Evolutionary conservation across 352 stramenopile genomes (phyloP).

Genomic region (Phytophthora lateralis): DNA sequence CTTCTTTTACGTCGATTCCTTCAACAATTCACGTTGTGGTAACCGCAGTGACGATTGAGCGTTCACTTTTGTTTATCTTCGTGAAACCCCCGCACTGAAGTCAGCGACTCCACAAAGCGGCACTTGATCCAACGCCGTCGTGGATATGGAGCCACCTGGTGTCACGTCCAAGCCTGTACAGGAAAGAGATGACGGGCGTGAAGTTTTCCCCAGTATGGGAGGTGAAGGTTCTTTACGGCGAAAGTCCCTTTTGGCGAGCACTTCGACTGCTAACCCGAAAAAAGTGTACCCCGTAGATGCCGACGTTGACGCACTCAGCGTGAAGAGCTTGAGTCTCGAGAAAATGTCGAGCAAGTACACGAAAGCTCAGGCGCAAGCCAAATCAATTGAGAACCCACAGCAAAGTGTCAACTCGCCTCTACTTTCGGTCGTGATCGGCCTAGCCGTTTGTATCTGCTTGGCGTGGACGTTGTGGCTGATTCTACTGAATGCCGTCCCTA

Average conservation of each 20-base stretch:
- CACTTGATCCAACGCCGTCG: background rate
- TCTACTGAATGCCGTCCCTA: constrained; percentile 24
- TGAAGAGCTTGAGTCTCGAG: background rate
- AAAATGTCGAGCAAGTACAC: constrained; percentile 1
- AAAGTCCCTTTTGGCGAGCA: constrained; percentile 3
- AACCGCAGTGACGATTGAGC: too few relatives aligned
- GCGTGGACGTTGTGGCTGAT: constrained; percentile 32
- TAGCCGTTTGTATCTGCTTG: constrained; percentile 15
- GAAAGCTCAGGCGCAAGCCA: background rate
- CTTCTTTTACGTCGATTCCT: too few relatives aligned
- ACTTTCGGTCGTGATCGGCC: background rate
- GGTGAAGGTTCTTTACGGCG: background rate
- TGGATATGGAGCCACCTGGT: background rate
- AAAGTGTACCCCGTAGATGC: background rate
- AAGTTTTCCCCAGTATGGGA: background rate
- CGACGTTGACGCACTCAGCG: background rate
- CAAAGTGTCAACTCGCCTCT: background rate
- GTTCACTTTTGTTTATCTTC: background rate
- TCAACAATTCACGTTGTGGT: too few relatives aligned
- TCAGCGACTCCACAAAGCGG: constrained; percentile 1
- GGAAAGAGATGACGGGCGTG: background rate
- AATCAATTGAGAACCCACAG: background rate
- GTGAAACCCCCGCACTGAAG: background rate
- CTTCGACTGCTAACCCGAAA: background rate
- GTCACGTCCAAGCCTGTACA: background rate